Evolutionary conservation across 306 rosid species (phyloP), one percentile per base, ranked within the genome.

Genomic region (Prunus armeniaca): DNA sequence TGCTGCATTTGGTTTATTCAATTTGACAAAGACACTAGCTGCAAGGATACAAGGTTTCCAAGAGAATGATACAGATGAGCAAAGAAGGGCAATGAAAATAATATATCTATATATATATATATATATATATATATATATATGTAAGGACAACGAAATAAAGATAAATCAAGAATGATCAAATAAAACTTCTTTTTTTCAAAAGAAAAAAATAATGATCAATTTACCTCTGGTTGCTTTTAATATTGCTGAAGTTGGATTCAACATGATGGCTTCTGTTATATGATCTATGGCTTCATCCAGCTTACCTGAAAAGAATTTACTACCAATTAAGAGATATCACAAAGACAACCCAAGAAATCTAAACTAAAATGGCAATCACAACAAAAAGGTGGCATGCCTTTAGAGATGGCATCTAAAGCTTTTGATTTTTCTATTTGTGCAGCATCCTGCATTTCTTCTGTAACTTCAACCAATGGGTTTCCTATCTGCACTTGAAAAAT

Each of bases 1-100:
- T 12, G 98, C 98, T 71, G 96, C 95, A 81, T 87, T 93, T 58
- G 98, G 95, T 77, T 89, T 93, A 78, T 91, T 91, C 85, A 87
- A 49, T 67, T 87, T 89, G 60, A 89, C 71, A 84, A 86, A 88
- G 69, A 86, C 79, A 78, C 84, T 84, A 75, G 91, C 98, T 93
- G 71, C 72, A 79, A 79, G 75, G 79, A 75, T 65, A 58, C 54
- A 19, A 65, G 65, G 78, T 55, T 80, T 55, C 56, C n/a, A 55
- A 57, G 49, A 27, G 55, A 82, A 69, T 63, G 75, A 74, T 24
- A 55, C 69, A 72, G 24, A 19, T 24, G 51, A 52, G 32, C 15
- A 49, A 63, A 24, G 66, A 27, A 45, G 46, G 43, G 43, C 51
- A 82, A 6, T 74, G 43, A 68, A 78, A 7, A 75, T 70, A 52